Evolutionary conservation across 371 early-diverging fungal species (phyloP).

Genomic region (Mortierella sp.): DNA sequence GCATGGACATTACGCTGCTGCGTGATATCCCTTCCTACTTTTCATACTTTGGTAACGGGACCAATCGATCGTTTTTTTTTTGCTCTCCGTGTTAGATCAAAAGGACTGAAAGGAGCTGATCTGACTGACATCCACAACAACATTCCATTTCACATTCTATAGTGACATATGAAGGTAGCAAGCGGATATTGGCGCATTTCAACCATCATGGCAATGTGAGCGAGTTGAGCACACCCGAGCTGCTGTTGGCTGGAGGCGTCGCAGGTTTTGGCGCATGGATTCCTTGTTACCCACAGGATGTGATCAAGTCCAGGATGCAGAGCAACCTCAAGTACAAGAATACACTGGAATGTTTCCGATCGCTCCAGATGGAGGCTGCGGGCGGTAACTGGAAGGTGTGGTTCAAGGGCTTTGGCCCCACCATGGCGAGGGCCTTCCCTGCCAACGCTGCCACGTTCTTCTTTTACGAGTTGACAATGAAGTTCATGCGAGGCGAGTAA

Average conservation of each 20-base stretch:
- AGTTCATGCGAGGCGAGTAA: conserved; percentile 55
- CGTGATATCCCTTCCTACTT: conserved; percentile 89
- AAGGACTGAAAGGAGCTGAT: too few relatives aligned
- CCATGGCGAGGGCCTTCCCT: conserved; percentile 91
- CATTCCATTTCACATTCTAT: not conserved
- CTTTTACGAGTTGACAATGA: conserved; percentile 81
- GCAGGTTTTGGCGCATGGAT: conserved; percentile 90
- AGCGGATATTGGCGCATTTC: conserved; percentile 63
- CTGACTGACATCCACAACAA: too few relatives aligned
- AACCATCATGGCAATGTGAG: conserved; percentile 60
- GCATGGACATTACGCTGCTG: conserved; percentile 81
- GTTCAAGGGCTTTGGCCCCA: conserved; percentile 85
- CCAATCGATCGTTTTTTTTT: not conserved
- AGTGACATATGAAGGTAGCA: conserved; percentile 76
- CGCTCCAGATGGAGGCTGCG: conserved; percentile 61
- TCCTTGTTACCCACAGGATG: conserved; percentile 90
- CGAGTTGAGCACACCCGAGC: conserved; percentile 63
- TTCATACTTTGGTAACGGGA: conserved; percentile 83
- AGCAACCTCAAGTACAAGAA: conserved; percentile 57
- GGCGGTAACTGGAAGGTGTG: conserved; percentile 67
- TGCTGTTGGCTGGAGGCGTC: conserved; percentile 85
- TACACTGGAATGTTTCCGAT: conserved; percentile 58
- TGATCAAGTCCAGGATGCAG: conserved; percentile 86
- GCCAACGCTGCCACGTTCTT: conserved; percentile 91
- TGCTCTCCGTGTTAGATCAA: not conserved